Base-by-base conservation (phyloP, 306 rosid genomes). In the Cajanus cajan region DNA sequence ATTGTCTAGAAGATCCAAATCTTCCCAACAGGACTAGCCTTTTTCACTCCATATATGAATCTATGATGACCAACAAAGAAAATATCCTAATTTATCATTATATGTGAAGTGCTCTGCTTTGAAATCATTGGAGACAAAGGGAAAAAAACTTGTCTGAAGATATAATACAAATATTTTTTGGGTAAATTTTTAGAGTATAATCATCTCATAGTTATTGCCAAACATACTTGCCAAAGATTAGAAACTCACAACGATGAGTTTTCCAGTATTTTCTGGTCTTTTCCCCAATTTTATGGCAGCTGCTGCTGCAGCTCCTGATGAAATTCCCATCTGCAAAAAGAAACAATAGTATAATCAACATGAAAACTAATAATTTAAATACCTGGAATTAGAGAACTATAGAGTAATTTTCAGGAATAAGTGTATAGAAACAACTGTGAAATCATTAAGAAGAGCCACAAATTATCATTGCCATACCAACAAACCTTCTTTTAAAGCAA, bases 401-500 rank as follows among this genome's bases (percentile, higher is more conserved):
- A 2, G 44, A 21, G 55, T 68, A 68, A 41, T 68, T 41, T 43
- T 22, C 55, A 43, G 4, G 31, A 15, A 44, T 4, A 57, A 74
- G 22, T 2, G 21, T 4, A 41, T 18, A 6, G 33, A 50, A 41
- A 63, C 13, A 19, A 59, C 11, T 5, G 11, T 22, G 15, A 71
- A 66, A 55, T 24, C 54, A 19, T 2, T 1, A n/a, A n/a, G n/a
- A 8, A 59, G 68, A 33, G 7, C 6, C 48, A 22, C 36, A 67
- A 12, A 67, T 48, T 39, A 62, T 33, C 34, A 21, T 33, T 45
- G 41, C 8, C 81, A 22, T 87, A 93, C 96, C 90, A 90, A 83
- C 82, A 93, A 85, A 51, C 98, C 97, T 87, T 93, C 97, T 82
- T 90, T 93, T 21, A 86, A 71, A 25, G 93, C 92, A 71, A 91